Evolutionary conservation across 345 rosid genomes (phyloP), one percentile per base, ranked within the genome.

Genomic region (Streptanthus diversifolius): DNA sequence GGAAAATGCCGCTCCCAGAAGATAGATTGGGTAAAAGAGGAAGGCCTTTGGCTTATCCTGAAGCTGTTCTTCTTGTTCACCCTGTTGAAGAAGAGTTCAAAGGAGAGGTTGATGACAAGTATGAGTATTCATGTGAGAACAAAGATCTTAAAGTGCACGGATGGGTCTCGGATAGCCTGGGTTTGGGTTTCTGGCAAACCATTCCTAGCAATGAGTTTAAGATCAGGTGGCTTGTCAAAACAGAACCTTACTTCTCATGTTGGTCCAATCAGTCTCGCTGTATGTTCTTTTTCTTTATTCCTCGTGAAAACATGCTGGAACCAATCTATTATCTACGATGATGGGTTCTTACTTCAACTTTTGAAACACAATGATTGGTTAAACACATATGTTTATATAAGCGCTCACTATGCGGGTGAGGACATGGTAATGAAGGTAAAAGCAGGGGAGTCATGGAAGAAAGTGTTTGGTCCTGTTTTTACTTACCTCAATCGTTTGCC

Each of bases 51-150:
- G 96, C 89, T 15, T 68, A 44, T 30, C 98, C 89, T 0, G 98
- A 93, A 77, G 98, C 98, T 3, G 96, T 90, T 61, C 78, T 87
- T 41, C 91, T 93, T 32, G 82, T 84, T 39, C 54, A 87, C 51
- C 98, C 97, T 5, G 65, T 87, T n/a, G 96, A 93, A 70, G 83
- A 86, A 7, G 87, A 87, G 68, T 86, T 93, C 60, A 81, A 66
- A 73, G 98, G 97, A 73, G 98, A 92, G 86, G 96, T 93, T 71
- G 98, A 93, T 82, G 98, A 93, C 66, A 88, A 93, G 83, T 93
- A 89, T 65, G 81, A 93, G 58, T 93, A 93, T 61, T 90, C 98
- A 1, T 82, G 90, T 14, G 93, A 93, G 77, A 90, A 90, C 80
- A 84, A 73, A 80, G 82, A 90, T 80, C 82, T 85, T 0, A 64